Evolutionary conservation across 139 green algal species (phyloP), one percentile per base, ranked within the genome.

Genomic region (Coelastrella sp.): DNA sequence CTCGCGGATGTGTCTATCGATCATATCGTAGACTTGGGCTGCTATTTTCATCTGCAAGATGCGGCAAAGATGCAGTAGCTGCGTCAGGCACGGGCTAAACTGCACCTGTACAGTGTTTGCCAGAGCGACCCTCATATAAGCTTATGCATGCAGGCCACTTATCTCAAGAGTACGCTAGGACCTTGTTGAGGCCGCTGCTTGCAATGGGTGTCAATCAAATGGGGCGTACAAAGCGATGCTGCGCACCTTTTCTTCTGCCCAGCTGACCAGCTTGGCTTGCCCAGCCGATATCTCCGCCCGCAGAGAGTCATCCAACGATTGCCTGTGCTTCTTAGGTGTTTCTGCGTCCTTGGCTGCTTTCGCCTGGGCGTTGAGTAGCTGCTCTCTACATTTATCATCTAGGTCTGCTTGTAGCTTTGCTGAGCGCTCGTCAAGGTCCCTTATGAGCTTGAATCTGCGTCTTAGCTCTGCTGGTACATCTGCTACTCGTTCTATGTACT

Each of bases 1-100:
- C 58, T 93, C 83, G 16, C 94, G 92, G 81, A 98, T 98, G 78
- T 97, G 94, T 58, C 93, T 92, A 89, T 98, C 96, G 6, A 98
- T 95, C 81, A 95, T 96, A 90, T 98, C 96, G 73, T 98, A 98
- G 0, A 98, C 93, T 90, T 97, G 94, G 13, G 94, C 94, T 6
- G 95, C 94, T 23, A 97, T 94, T 61, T 86, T 91, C 32, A 96
- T 90, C 92, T 95, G 91, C 22, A 22, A 17, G 68, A 76, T 3
- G 22, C n/a, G 22, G 5, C 7, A 6, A 76, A 71, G 11, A 19
- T 71, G 61, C 61, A 71, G 11, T 47, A 47, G 32, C 32, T 47
- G 32, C 32, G 32, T 47, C 32, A 47, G 32, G 32, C 32, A 47
- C 32, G 32, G 32, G 32, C 32, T 47, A 47, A 47, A 47, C 32